Conservation (phyloP, 257 asterid genomes). For the Plantago ovata region DNA sequence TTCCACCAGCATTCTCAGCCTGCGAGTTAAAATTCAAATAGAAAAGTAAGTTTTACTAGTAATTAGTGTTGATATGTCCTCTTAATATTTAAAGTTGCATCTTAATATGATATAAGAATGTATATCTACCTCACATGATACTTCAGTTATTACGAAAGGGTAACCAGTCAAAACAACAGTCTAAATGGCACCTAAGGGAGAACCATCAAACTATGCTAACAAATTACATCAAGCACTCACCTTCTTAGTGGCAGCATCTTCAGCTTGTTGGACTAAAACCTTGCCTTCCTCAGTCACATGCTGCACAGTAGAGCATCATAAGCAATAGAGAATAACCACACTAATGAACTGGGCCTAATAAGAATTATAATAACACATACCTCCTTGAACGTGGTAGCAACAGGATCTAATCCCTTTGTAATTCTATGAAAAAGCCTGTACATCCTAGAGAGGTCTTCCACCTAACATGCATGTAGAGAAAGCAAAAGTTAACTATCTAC, state of each 20-base stretch:
- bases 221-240: constrained; percentile 18
- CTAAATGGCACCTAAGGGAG: no score
- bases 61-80: neutral
- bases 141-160: no score
- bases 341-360: neutral
- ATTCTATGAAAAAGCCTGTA: constrained; percentile 42
- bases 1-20: constrained; percentile 40
- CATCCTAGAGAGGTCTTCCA: constrained; percentile 60
- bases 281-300: constrained; percentile 51
- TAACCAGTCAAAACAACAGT: no score
- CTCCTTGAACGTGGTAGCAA: constrained; percentile 47
- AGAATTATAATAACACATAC: constrained; percentile 21
- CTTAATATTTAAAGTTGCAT: no score
- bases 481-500: neutral
- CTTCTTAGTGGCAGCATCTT: constrained; percentile 42
- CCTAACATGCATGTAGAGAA: constrained; percentile 25
- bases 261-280: constrained; percentile 49
- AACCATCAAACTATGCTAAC: neutral
- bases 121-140: no score
- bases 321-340: neutral
- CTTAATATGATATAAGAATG: no score
- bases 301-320: constrained; percentile 29
- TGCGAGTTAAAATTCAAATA: constrained; percentile 12
- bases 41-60: neutral
- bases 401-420: constrained; percentile 35